Conservation (phyloP, 169 alveolate species). For the Plasmodium falciparum region DNA sequence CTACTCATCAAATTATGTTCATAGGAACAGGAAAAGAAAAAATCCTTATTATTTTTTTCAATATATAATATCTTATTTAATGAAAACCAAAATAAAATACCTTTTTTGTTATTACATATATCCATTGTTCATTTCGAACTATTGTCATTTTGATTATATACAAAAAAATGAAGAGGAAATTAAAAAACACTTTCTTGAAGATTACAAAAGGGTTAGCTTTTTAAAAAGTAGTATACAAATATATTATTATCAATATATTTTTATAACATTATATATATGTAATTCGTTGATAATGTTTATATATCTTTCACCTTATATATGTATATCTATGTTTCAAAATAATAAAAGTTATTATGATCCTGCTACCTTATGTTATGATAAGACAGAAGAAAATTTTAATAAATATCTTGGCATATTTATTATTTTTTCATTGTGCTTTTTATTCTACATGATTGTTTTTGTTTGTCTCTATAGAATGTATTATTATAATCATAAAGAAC, state of each 20-base stretch:
- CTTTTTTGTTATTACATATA: neutral
- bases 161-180: neutral
- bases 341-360: constrained; percentile 65
- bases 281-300: constrained; percentile 55
- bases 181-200: constrained; percentile 9
- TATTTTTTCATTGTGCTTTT: constrained; percentile 20
- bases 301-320: constrained; percentile 65
- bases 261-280: constrained; percentile 21
- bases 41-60: neutral
- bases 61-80: too few species aligned
- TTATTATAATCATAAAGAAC: neutral
- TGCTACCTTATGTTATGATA: constrained; percentile 28
- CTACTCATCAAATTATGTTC: too few species aligned
- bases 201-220: constrained; percentile 31
- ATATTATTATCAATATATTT: constrained; percentile 64
- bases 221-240: constrained; percentile 46
- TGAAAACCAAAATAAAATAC: too few species aligned
- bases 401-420: constrained; percentile 30
- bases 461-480: constrained; percentile 26
- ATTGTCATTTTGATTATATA: constrained; percentile 23
- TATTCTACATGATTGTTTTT: constrained; percentile 27
- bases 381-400: constrained; percentile 10
- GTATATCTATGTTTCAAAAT: constrained; percentile 58
- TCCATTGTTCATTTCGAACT: constrained; percentile 46
- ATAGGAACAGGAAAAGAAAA: neutral